Conservation (phyloP, 2,329 filamentous ascomycete genomes). For the Torrubiella hemipterigena region DNA sequence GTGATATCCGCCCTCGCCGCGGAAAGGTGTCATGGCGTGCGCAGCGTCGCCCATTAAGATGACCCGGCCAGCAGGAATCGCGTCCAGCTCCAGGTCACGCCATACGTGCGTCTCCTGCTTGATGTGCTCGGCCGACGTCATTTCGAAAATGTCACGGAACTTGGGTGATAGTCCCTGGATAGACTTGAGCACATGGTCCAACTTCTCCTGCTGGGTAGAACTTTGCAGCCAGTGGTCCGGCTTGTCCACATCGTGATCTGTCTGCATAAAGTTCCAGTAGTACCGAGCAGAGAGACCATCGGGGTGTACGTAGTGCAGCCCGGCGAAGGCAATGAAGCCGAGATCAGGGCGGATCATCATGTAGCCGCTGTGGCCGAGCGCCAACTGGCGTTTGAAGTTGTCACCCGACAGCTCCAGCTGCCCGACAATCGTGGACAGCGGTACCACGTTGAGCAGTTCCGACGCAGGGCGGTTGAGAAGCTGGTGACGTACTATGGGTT, state of each 20-base stretch:
- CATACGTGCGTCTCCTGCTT: slow-evolving; percentile 20
- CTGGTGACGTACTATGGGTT: slow-evolving; percentile 14
- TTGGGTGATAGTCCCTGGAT: slow-evolving; percentile 4
- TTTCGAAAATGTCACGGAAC: slow-evolving; percentile 13
- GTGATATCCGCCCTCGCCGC: slow-evolving; percentile 32
- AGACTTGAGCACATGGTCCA: slow-evolving; percentile 4
- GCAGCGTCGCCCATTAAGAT: too few relatives aligned
- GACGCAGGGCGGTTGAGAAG: too few relatives aligned
- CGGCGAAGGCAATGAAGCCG: slow-evolving; percentile 11
- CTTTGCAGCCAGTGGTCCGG: slow-evolving; percentile 19
- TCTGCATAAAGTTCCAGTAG: slow-evolving; percentile 15
- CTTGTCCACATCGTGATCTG: slow-evolving; percentile 13
- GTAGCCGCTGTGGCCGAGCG: slow-evolving; percentile 19
- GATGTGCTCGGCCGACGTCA: slow-evolving; percentile 7
- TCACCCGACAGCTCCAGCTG: slow-evolving; percentile 13
- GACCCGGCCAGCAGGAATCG: too few relatives aligned
- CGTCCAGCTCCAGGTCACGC: slow-evolving; percentile 18
- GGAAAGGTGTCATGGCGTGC: too few relatives aligned
- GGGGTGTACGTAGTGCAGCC: slow-evolving; percentile 12
- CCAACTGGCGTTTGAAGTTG: slow-evolving; percentile 17
- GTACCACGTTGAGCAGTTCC: slow-evolving; percentile 11
- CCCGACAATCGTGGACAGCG: slow-evolving; percentile 16
- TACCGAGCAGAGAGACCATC: slow-evolving; percentile 12
- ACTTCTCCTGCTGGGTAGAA: slow-evolving; percentile 6
- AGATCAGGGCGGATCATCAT: slow-evolving; percentile 6